Evolutionary conservation across 176 grass and related monocot species (phyloP), one percentile per base, ranked within the genome.

Genomic region (Oryza longistaminata): DNA sequence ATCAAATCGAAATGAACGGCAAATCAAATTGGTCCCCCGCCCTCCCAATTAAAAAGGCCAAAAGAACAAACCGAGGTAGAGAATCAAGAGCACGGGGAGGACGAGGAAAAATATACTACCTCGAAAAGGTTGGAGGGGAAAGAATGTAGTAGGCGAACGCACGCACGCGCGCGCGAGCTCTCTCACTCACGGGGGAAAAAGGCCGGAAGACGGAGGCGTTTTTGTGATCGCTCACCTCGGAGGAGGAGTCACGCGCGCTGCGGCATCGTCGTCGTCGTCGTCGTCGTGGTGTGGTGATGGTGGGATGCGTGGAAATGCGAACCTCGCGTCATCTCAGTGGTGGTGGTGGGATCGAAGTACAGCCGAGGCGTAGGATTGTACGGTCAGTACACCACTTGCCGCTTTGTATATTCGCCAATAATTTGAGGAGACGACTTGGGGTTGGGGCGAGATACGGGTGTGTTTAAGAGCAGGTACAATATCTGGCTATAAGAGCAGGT

Each of bases 131-230:
- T 40, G 7, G 79, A 3, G 29, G 14, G 70, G 29, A 15, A 34
- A 34, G 70, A 74, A 83, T 83, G 53, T 74, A 12, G 53, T 74
- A 12, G 25, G 35, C 11, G 33, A 60, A 27, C 75, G 44, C 79
- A 3, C 74, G 13, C 4, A 9, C 10, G 3, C 52, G 34, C 34
- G 34, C 34, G 34, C 34, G 29, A 31, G 29, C 29, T 31, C 29
- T 31, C 29, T 31, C 29, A 31, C 29, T 31, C 29, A 31, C 29
- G 29, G 29, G 29, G 29, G 29, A 31, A 31, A 31, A 31, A 31
- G 29, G 29, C 29, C 29, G 29, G 29, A 31, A 31, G 29, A 31
- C 3, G 58, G 26, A 49, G 13, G 39, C 78, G 17, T 71, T 26
- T 26, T 31, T 31, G 29, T 26, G 61, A 29, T 77, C 64, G 64